These are phyloP conservation scores for Chytriomyces sp. DNA, from an alignment of 192 early-diverging fungal genomes.

Conservation along the genomic window DNA sequence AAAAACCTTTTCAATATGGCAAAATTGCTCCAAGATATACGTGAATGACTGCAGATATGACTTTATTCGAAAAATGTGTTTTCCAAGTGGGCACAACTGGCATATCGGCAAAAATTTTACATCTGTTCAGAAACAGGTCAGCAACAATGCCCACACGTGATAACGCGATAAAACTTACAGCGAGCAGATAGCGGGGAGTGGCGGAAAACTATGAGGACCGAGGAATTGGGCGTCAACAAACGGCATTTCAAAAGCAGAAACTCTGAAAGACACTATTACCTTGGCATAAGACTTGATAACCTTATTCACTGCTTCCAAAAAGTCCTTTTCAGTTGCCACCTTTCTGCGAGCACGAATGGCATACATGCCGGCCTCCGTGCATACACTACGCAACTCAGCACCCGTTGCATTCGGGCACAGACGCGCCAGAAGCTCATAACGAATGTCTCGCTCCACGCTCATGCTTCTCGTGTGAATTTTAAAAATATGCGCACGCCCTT, in stretches of 20 bases:
- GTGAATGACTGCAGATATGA: too few species aligned
- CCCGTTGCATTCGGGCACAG: constrained; percentile 99
- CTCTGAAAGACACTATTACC: constrained; percentile 4
- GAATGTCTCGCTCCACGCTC: constrained; percentile 98
- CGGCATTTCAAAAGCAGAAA: too few species aligned
- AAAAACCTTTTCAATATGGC: too few species aligned
- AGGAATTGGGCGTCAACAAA: too few species aligned
- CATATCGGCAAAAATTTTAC: too few species aligned
- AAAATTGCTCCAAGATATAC: too few species aligned
- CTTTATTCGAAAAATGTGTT: too few species aligned
- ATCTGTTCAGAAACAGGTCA: too few species aligned
- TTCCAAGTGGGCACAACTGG: too few species aligned
- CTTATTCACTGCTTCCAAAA: constrained; percentile 99
- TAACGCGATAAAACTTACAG: constrained; percentile 20
- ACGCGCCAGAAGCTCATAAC: constrained; percentile 97
- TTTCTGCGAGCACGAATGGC: constrained; percentile 97
- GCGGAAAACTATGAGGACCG: constrained; percentile 71
- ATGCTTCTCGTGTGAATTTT: constrained; percentile 99
- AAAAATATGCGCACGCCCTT: constrained; percentile 96
- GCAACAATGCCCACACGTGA: too few species aligned
- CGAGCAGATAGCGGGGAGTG: constrained; percentile 85
- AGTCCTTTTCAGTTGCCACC: constrained; percentile 99
- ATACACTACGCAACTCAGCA: constrained; percentile 96
- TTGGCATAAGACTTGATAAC: constrained; percentile 96
- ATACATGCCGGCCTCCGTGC: constrained; percentile 99